phyloP scores from a whole-genome alignment of 2,329 filamentous ascomycete genomes.

The Nigrospora oryzae region DNA sequence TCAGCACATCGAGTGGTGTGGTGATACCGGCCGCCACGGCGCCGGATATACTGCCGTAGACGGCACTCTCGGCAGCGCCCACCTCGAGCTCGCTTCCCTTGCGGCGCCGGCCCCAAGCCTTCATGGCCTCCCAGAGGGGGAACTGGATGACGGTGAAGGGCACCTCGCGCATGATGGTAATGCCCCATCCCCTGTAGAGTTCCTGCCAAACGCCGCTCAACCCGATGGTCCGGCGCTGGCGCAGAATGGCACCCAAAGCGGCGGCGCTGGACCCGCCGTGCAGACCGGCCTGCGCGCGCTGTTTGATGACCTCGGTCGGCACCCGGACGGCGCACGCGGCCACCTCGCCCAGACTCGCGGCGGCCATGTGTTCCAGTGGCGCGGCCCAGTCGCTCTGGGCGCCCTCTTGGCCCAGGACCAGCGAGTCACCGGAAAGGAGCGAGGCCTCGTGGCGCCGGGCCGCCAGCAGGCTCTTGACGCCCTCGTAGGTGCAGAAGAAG shows the following conservation, averaged over 20 bases:
- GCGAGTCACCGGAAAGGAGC: neutral
- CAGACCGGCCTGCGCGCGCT: conserved; percentile 83
- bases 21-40: conserved; percentile 81
- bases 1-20: conserved; percentile 90
- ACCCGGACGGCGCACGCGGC: conserved; percentile 89
- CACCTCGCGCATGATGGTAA: conserved; percentile 92
- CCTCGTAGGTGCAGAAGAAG: conserved; percentile 95
- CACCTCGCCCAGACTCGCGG: conserved; percentile 79
- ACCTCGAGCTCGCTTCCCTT: conserved; percentile 34
- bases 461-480: conserved; percentile 50
- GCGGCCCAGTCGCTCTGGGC: conserved; percentile 8
- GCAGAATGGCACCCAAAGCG: conserved; percentile 63
- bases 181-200: conserved; percentile 83
- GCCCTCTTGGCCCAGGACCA: neutral
- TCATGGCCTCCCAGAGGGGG: conserved; percentile 91
- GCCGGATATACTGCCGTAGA: conserved; percentile 78
- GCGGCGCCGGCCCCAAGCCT: conserved; percentile 53
- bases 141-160: conserved; percentile 98
- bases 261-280: conserved; percentile 61
- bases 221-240: conserved; percentile 32
- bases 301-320: conserved; percentile 94
- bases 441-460: conserved; percentile 16
- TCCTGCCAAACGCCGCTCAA: conserved; percentile 63
- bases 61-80: conserved; percentile 67
- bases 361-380: conserved; percentile 64